These are phyloP conservation scores for Berkeleyomyces basicola DNA, from an alignment of 2,329 filamentous ascomycete species.

Conservation along the genomic window DNA sequence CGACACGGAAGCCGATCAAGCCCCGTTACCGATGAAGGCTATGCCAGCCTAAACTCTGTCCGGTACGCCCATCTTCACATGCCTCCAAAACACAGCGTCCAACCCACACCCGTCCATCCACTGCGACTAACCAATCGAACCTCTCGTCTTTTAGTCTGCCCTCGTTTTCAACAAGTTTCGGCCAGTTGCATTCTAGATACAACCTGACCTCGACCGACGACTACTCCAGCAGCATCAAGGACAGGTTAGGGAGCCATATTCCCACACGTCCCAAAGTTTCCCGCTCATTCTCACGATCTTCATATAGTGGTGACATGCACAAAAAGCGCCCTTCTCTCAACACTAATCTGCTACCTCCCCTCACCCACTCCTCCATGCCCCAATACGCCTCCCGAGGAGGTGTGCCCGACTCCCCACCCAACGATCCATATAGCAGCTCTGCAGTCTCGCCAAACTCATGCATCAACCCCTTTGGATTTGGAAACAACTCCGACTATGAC, in stretches of 20 bases:
- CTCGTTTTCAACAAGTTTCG: conserved; percentile 27
- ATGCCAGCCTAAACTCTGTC: conserved; percentile 27
- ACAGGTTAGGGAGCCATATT: conserved; percentile 34
- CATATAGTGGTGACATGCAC: conserved; percentile 17
- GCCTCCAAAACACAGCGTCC: not conserved
- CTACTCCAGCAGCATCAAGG: conserved; percentile 35
- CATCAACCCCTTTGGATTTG: conserved; percentile 25
- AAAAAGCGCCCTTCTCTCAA: conserved; percentile 24
- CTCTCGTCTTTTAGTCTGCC: conserved; percentile 22
- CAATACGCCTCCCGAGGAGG: conserved; percentile 23
- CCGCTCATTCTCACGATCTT: conserved; percentile 4
- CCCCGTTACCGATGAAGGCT: conserved; percentile 26
- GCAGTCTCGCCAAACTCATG: conserved; percentile 30
- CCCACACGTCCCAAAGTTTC: conserved; percentile 26
- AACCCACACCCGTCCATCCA: conserved; percentile 13
- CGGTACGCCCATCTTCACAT: conserved; percentile 18
- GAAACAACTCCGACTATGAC: conserved; percentile 28
- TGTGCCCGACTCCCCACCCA: conserved; percentile 26
- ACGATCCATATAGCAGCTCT: conserved; percentile 29
- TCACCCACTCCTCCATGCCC: conserved; percentile 28
- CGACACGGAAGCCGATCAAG: conserved; percentile 12
- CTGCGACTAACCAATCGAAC: conserved; percentile 15
- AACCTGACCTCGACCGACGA: conserved; percentile 29
- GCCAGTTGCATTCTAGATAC: conserved; percentile 33
- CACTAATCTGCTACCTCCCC: conserved; percentile 25